Conservation (phyloP, 192 early-diverging fungal genomes). For the Coemansia sp. region DNA sequence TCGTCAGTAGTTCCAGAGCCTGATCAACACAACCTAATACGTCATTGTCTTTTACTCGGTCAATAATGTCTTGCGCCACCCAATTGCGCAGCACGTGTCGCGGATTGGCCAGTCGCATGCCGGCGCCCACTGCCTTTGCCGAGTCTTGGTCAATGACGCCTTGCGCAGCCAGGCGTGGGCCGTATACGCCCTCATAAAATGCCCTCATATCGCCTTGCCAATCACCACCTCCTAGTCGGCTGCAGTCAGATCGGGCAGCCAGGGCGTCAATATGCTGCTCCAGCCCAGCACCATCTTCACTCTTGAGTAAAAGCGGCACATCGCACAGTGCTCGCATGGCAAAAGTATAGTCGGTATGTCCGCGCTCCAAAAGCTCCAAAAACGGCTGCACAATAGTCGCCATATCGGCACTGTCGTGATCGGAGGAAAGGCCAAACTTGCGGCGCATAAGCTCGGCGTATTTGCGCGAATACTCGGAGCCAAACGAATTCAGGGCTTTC, state of each 20-base stretch:
- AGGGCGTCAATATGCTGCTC: conserved; percentile 25
- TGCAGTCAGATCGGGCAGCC: conserved; percentile 6
- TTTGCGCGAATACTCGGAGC: conserved; percentile 49
- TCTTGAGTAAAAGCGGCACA: conserved; percentile 40
- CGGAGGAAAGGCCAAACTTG: conserved; percentile 58
- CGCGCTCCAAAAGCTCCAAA: conserved; percentile 65
- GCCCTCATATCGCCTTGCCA: conserved; percentile 23
- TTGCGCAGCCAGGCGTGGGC: conserved; percentile 58
- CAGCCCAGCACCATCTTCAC: conserved; percentile 11
- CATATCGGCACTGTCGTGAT: conserved; percentile 54
- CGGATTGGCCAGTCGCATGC: conserved; percentile 77
- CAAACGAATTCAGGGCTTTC: conserved; percentile 57
- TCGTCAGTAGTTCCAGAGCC: conserved; percentile 53
- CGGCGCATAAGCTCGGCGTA: conserved; percentile 65
- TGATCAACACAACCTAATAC: conserved; percentile 35
- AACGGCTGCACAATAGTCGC: conserved; percentile 65
- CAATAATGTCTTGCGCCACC: conserved; percentile 71
- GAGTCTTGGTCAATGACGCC: conserved; percentile 18
- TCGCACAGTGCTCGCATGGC: conserved; percentile 74
- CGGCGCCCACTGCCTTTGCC: not conserved
- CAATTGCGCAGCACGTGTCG: conserved; percentile 79
- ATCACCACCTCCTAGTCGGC: not conserved
- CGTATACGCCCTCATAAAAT: conserved; percentile 57
- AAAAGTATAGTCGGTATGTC: conserved; percentile 71
- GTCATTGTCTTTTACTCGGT: conserved; percentile 48